A percentile compares a stretch with the other conserved stretches of the same genome.
phyloP scores from a whole-genome alignment of 495 filamentous ascomycete species.

The Corynascus novoguineensis region DNA sequence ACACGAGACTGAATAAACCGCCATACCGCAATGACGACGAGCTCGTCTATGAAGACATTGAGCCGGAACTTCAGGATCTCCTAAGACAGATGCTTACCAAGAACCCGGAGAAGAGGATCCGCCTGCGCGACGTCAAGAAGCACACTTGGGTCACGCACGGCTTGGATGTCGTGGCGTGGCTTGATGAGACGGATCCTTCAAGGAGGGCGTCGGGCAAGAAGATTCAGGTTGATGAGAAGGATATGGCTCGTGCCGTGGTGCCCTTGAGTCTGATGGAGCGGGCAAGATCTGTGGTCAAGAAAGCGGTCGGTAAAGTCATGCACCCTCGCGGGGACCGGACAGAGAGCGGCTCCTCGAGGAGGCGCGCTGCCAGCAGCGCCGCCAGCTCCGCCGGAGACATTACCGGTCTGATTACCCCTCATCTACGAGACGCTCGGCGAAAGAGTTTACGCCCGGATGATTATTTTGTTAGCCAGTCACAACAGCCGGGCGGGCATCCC shows the following conservation, averaged over 20 bases:
- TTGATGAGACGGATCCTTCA: constrained; percentile 88
- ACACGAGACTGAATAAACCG: constrained; percentile 47
- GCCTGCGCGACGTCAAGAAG: constrained; percentile 85
- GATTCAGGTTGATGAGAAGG: constrained; percentile 87
- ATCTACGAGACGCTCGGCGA: constrained; percentile 51
- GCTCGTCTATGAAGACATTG: constrained; percentile 78
- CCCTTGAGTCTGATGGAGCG: constrained; percentile 81
- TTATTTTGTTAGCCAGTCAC: constrained; percentile 46
- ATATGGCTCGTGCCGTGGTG: constrained; percentile 85
- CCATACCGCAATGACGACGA: constrained; percentile 58
- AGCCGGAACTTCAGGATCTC: constrained; percentile 74
- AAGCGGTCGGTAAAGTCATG: constrained; percentile 56
- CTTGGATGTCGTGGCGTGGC: constrained; percentile 73
- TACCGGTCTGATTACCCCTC: constrained; percentile 32
- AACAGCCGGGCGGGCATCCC: constrained; percentile 59
- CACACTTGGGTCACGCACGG: constrained; percentile 92
- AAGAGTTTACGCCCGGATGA: constrained; percentile 70
- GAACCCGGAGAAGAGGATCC: constrained; percentile 81
- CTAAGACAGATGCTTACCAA: constrained; percentile 78
- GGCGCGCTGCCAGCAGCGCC: constrained; percentile 53
- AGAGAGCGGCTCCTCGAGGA: constrained; percentile 49
- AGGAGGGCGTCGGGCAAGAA: constrained; percentile 74
- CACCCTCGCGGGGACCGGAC: constrained; percentile 51
- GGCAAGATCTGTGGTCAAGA: constrained; percentile 62
- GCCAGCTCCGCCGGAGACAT: constrained; percentile 48